A percentile compares a stretch with the other conserved stretches of the same genome.
phyloP scores from a whole-genome alignment of 139 green algal species.

The Micractinium sp. region DNA sequence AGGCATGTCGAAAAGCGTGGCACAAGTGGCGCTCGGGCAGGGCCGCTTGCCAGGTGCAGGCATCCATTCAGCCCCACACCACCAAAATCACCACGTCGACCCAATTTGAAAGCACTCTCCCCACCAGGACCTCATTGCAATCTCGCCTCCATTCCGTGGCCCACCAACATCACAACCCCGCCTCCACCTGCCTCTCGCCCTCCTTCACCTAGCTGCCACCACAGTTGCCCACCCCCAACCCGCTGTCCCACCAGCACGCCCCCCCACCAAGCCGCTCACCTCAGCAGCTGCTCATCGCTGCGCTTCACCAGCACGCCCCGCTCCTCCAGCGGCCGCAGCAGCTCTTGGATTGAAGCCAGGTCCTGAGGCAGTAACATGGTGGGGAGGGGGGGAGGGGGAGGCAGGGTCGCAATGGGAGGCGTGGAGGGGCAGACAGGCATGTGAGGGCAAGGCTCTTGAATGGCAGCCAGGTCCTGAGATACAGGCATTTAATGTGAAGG shows the following conservation, averaged over 20 bases:
- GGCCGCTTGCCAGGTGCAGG: too few species aligned
- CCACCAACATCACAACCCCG: background rate
- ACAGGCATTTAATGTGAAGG: background rate
- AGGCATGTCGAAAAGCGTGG: too few species aligned
- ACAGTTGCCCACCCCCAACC: background rate
- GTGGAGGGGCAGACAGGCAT: background rate
- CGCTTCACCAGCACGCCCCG: constrained; percentile 59
- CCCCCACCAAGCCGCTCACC: background rate
- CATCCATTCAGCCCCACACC: too few species aligned
- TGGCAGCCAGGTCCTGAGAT: background rate
- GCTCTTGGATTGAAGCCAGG: constrained; percentile 61
- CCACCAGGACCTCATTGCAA: too few species aligned
- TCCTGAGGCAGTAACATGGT: constrained; percentile 46
- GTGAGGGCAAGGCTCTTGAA: background rate
- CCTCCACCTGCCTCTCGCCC: background rate
- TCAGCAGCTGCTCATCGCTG: constrained; percentile 46
- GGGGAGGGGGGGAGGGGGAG: background rate
- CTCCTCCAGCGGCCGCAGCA: constrained; percentile 71
- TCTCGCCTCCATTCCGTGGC: too few species aligned
- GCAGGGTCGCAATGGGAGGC: too few species aligned
- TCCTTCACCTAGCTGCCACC: background rate
- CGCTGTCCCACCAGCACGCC: background rate
- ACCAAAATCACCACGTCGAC: too few species aligned
- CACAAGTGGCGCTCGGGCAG: too few species aligned
- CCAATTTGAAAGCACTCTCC: too few species aligned